phyloP scores from a whole-genome alignment of 306 rosid genomes.

The Clitoria ternatea region DNA sequence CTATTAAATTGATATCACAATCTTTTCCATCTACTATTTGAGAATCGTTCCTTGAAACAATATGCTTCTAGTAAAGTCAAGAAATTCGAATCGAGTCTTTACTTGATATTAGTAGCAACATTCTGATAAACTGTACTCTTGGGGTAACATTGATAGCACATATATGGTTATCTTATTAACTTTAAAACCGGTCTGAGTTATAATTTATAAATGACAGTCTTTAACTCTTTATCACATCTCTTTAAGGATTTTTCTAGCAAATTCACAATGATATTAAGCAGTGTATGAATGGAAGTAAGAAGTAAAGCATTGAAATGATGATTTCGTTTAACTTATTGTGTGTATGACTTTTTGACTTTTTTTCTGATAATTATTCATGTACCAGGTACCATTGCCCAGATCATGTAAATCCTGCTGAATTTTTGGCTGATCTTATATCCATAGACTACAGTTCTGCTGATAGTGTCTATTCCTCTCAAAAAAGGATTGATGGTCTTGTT shows the following conservation, averaged over 20 bases:
- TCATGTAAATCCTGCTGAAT: conserved; percentile 90
- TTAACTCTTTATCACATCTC: background rate
- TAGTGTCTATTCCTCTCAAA: conserved; percentile 70
- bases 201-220: background rate
- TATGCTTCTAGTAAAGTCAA: background rate
- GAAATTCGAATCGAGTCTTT: background rate
- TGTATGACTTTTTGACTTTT: background rate
- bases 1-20: background rate
- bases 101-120: background rate
- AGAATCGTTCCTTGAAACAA: background rate
- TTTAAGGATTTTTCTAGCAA: background rate
- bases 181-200: background rate
- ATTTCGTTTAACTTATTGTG: background rate
- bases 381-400: conserved; percentile 83
- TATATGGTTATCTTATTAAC: background rate
- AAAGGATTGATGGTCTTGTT: conserved; percentile 74
- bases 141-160: background rate
- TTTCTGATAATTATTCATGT: conserved; percentile 22
- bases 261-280: background rate
- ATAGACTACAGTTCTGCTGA: conserved; percentile 86
- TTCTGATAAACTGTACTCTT: background rate
- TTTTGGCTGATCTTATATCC: conserved; percentile 94
- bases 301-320: conserved; percentile 4
- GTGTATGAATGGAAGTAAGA: background rate
- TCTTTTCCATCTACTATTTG: conserved; percentile 7